phyloP scores from a whole-genome alignment of 2,329 filamentous ascomycete species.

The Fusarium illudens region DNA sequence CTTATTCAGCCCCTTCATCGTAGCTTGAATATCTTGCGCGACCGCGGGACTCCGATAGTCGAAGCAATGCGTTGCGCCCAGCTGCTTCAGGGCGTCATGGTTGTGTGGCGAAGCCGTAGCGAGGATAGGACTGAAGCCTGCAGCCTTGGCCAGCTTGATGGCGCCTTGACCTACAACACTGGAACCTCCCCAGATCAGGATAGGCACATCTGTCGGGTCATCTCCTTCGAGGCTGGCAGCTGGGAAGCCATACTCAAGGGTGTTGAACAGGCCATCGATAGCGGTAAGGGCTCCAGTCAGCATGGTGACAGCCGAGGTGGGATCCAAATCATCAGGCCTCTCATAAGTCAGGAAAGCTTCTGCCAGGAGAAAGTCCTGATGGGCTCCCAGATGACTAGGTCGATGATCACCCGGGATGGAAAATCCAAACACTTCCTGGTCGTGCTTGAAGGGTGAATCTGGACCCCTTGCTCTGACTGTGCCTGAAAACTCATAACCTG shows the following conservation, averaged over 20 bases:
- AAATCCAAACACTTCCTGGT: conserved; percentile 16
- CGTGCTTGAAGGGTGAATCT: not conserved
- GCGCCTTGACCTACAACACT: conserved; percentile 47
- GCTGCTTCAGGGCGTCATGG: conserved; percentile 41
- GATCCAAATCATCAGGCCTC: not conserved
- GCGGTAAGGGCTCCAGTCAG: not conserved
- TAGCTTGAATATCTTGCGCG: not conserved
- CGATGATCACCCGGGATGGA: conserved; percentile 11
- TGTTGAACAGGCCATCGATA: conserved; percentile 7
- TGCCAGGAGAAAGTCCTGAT: conserved; percentile 22
- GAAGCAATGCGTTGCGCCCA: conserved; percentile 48
- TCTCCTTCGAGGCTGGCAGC: not conserved
- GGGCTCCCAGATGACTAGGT: conserved; percentile 13
- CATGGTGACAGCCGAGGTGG: not conserved
- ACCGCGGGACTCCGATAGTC: conserved; percentile 41
- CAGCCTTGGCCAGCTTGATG: conserved; percentile 47
- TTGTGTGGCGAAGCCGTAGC: conserved; percentile 46
- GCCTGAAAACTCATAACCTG: conserved; percentile 21
- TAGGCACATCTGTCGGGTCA: not conserved
- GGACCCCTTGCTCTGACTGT: not conserved
- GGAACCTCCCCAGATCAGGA: conserved; percentile 50
- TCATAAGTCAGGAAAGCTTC: not conserved
- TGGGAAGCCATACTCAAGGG: not conserved
- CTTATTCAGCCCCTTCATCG: not conserved
- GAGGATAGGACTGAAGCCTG: conserved; percentile 45